These are phyloP conservation scores for Wallacemonas sp. DNA, from an alignment of 208 protist species.

Conservation along the genomic window DNA sequence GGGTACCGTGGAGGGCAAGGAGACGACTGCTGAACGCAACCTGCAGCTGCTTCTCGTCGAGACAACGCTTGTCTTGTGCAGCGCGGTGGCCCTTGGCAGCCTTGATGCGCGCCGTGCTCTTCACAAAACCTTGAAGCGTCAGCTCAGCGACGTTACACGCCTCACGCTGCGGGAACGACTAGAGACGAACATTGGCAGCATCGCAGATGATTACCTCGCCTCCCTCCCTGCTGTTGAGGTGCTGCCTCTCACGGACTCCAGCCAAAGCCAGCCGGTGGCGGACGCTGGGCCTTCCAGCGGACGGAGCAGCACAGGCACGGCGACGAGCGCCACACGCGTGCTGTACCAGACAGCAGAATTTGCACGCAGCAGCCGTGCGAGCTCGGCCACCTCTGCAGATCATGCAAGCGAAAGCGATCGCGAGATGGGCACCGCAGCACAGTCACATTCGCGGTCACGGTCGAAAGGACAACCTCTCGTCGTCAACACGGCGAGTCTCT, in stretches of 20 bases:
- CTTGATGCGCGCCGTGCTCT: slow-evolving; percentile 34
- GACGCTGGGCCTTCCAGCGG: not conserved
- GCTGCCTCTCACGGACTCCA: no score
- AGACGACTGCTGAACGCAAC: not conserved
- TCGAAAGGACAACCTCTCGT: not conserved
- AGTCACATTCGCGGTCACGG: not conserved
- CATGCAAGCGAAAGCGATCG: not conserved
- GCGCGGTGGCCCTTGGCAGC: slow-evolving; percentile 26
- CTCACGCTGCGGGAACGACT: slow-evolving; percentile 21
- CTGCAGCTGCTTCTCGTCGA: slow-evolving; percentile 11
- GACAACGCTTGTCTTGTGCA: slow-evolving; percentile 20
- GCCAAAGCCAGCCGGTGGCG: no score
- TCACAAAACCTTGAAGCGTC: slow-evolving; percentile 17
- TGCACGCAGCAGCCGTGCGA: not conserved
- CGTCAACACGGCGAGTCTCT: slow-evolving; percentile 27
- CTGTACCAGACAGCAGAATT: slow-evolving; percentile 2
- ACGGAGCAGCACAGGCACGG: slow-evolving; percentile 2
- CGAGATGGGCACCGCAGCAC: not conserved
- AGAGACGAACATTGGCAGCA: slow-evolving; percentile 9
- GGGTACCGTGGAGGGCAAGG: not conserved
- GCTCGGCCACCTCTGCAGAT: not conserved
- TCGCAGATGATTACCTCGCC: slow-evolving; percentile 31
- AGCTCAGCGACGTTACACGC: slow-evolving; percentile 31
- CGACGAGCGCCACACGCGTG: slow-evolving; percentile 9
- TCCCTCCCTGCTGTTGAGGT: slow-evolving; percentile 37